These are phyloP conservation scores for Pythium dissimile DNA, from an alignment of 352 stramenopile species.

Conservation along the genomic window DNA sequence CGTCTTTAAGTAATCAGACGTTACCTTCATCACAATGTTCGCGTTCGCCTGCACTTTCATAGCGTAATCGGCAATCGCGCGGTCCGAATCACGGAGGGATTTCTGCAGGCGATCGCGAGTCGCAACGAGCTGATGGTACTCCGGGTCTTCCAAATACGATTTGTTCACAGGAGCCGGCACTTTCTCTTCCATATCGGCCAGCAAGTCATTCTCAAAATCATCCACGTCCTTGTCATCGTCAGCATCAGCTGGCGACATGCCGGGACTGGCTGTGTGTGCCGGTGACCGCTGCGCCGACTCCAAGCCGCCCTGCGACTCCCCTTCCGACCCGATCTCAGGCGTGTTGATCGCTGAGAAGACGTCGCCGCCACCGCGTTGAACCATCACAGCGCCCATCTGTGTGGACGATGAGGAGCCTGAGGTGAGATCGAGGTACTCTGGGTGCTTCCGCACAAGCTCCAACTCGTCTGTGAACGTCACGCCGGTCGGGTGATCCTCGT, in stretches of 20 bases:
- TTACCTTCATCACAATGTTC: constrained; percentile 84
- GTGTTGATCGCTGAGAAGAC: constrained; percentile 64
- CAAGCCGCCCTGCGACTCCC: constrained; percentile 51
- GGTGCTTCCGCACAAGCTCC: constrained; percentile 76
- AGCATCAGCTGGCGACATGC: constrained; percentile 38
- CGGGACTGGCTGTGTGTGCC: constrained; percentile 48
- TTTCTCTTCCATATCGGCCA: constrained; percentile 72
- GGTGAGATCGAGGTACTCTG: constrained; percentile 70
- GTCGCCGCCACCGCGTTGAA: constrained; percentile 17
- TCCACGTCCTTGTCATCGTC: constrained; percentile 77
- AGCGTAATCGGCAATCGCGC: constrained; percentile 58
- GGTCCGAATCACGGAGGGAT: constrained; percentile 59
- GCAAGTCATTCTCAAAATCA: constrained; percentile 73
- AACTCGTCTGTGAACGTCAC: constrained; percentile 79
- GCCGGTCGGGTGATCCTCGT: constrained; percentile 65
- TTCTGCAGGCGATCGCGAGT: constrained; percentile 67
- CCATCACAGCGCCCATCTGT: constrained; percentile 27
- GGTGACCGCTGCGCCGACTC: constrained; percentile 67
- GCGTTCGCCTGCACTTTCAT: constrained; percentile 69
- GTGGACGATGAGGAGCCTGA: constrained; percentile 36
- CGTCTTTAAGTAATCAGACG: too few relatives aligned
- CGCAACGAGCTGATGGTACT: constrained; percentile 60
- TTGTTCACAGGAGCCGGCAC: constrained; percentile 16
- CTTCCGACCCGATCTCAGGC: constrained; percentile 63
- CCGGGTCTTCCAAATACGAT: constrained; percentile 57